Percentiles rank a stretch among this genome's conserved stretches.
These are phyloP conservation scores for Mesembryanthemum crystallinum DNA, from an alignment of 148 eudicot genomes.

Conservation along the genomic window DNA sequence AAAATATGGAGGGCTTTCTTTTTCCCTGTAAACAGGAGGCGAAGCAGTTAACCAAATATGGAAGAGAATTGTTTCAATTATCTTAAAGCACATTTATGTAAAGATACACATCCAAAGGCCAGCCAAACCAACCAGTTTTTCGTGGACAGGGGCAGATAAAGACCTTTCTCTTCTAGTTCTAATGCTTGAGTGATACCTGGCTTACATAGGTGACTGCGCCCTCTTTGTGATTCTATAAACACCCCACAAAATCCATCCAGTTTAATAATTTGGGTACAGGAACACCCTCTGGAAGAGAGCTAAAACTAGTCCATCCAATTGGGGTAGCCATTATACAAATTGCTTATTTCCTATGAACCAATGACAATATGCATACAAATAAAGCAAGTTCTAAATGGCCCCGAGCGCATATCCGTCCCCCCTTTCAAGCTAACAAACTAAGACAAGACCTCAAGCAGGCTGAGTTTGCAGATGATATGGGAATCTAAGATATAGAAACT, in stretches of 20 bases:
- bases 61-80: not conserved
- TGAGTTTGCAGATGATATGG: not conserved
- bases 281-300: not conserved
- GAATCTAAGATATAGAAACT: not conserved
- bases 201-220: too few species aligned
- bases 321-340: not conserved
- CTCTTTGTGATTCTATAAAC: too few species aligned
- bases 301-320: not conserved
- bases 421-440: not conserved
- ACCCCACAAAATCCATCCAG: too few species aligned
- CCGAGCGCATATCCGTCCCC: too few species aligned
- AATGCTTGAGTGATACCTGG: too few species aligned
- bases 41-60: not conserved
- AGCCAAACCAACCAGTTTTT: not conserved
- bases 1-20: not conserved
- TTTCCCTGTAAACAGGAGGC: not conserved
- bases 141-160: not conserved
- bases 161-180: not conserved
- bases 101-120: not conserved
- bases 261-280: not conserved
- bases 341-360: not conserved
- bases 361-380: not conserved
- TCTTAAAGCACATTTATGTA: not conserved
- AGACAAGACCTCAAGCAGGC: not conserved
- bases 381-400: too few species aligned